Evolutionary conservation across 1,284 basidiomycete species (phyloP), one percentile per base, ranked within the genome.

Genomic region (Ceratobasidium papillatum): DNA sequence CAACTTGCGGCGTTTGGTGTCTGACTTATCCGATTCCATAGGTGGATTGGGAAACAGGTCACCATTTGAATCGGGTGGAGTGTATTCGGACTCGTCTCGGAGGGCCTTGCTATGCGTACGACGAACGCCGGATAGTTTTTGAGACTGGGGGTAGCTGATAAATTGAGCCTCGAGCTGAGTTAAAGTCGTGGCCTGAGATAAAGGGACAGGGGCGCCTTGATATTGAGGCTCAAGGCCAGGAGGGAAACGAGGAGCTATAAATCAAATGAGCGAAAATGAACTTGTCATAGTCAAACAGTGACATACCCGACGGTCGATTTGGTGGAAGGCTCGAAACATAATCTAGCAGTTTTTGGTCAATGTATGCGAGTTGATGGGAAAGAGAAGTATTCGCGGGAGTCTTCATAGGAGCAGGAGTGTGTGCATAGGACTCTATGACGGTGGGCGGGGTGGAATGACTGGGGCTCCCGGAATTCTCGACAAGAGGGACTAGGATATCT

Each of bases 1-100:
- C 19, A 69, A 45, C 22, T 69, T 69, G 52, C 65, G 65, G 65
- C 65, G 65, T 25, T 69, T 69, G 9, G 25, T 27, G 49, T 58
- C 52, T 4, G 30, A 14, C 19, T 54, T 22, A 11, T 36, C 22
- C 14, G 17, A 2, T 14, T 63, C n/a, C 19, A 43, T 3, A 19
- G 27, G 1, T 9, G 27, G 11, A 25, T 22, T 5, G 51, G 51
- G 9, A 7, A 27, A 43, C 27, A 11, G 12, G 2, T 11, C 19
- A 12, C 11, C 5, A 7, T 43, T 22, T 25, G 11, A 8, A 0
- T 69, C 65, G 36, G 65, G 52, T 12, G 65, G 65, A 14, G 36
- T 56, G n/a, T 43, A 7, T 19, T 49, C 51, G 34, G 34, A 38
- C 51, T 58, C 49, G 12, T 69, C 65, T 17, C 51, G 65, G 19